Evolutionary conservation across 2,329 filamentous ascomycete species (phyloP), one percentile per base, ranked within the genome.

Genomic region (Penicillium sp.): DNA sequence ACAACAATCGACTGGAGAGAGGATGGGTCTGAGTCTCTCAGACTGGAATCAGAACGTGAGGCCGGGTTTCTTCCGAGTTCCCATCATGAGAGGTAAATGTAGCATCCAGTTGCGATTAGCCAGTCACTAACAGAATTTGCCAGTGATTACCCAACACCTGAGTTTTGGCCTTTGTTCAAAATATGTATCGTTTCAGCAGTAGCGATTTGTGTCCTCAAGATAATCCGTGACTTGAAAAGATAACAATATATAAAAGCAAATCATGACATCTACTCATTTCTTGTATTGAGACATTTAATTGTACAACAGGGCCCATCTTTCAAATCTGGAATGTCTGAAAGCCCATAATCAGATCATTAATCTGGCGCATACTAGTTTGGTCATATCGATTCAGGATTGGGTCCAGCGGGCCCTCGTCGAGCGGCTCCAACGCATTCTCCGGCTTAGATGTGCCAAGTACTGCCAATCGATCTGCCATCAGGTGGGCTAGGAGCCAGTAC

Each of bases 361-460:
- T 68, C 54, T 77, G 74, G 6, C 69, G 67, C 74, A 76, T 75
- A 55, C 74, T 76, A 0, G 74, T 76, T 54, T 77, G 72, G 55
- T 76, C 74, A 59, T 75, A 76, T 57, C 73, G 66, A 36, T 67
- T 64, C 31, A 75, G 57, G 19, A 75, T 71, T 8, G 70, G 69
- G 49, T 73, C 25, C 25, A 62, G 23, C 0, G 59, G 55, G 1
- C 63, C 57, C 35, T 63, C 52, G 8, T 55, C 55, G 31, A 58
- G 35, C 21, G 47, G 45, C 6, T 42, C 47, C 21, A 55, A 15
- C 9, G 57, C 56, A 47, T 42, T 55, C 10, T 47, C 57, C 10
- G 29, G 48, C 21, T 39, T 36, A 3, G 57, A 55, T 8, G 50
- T 25, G 9, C 58, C 60, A 9, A 58, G n/a, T 31, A 54, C 47